These are phyloP conservation scores for Pythium biforme DNA, from an alignment of 352 stramenopile species.

Conservation along the genomic window DNA sequence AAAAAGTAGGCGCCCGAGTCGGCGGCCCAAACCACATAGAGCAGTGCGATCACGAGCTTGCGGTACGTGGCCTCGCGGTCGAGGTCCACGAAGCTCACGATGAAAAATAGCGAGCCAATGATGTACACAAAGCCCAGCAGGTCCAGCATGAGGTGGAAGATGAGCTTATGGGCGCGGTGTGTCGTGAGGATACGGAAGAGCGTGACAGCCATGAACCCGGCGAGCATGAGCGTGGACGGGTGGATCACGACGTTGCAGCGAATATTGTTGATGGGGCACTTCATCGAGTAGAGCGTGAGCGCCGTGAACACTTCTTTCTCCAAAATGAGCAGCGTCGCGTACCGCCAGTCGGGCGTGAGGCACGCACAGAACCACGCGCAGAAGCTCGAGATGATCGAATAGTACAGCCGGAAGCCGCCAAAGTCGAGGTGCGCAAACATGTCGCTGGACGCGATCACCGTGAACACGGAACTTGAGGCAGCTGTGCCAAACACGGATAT, in stretches of 20 bases:
- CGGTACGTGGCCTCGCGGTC: constrained; percentile 52
- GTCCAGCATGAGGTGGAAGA: constrained; percentile 56
- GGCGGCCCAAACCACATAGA: constrained; percentile 72
- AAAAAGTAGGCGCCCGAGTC: constrained; percentile 95
- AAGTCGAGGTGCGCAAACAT: constrained; percentile 35
- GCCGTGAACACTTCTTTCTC: constrained; percentile 51
- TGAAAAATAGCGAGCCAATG: constrained; percentile 47
- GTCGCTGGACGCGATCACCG: constrained; percentile 30
- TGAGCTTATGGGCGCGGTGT: constrained; percentile 27
- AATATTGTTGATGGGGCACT: constrained; percentile 55
- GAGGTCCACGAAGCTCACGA: constrained; percentile 59
- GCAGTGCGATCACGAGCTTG: constrained; percentile 61
- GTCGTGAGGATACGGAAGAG: constrained; percentile 46
- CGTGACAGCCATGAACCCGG: constrained; percentile 39
- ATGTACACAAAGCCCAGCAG: constrained; percentile 62
- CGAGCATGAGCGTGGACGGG: constrained; percentile 35
- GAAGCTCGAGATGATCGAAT: constrained; percentile 42
- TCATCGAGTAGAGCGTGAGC: constrained; percentile 59
- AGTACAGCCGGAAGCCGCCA: constrained; percentile 39
- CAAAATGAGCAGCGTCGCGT: constrained; percentile 40
- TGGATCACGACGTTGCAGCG: constrained; percentile 38
- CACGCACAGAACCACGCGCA: constrained; percentile 50
- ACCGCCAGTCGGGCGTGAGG: constrained; percentile 49
- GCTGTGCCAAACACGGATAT: constrained; percentile 39
- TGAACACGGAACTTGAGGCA: constrained; percentile 37